A percentile compares a stretch with the other conserved stretches of the same genome.
These are phyloP conservation scores for Aspergillus aculeatus DNA, from an alignment of 2,329 filamentous ascomycete genomes.

Conservation along the genomic window DNA sequence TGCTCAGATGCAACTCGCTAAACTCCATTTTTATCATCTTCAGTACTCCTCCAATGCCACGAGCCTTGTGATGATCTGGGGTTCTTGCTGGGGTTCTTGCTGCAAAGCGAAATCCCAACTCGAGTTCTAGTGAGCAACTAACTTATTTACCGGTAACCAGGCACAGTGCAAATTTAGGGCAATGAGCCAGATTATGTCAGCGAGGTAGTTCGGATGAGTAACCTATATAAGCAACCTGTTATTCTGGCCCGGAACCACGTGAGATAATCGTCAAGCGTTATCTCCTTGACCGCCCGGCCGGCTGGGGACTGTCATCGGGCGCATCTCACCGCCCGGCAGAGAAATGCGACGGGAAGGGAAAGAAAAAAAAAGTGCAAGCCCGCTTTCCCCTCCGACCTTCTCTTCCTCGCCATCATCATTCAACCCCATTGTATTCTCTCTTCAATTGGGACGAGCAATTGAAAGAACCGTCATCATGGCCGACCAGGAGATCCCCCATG, in stretches of 20 bases:
- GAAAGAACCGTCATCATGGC: slow-evolving; percentile 15
- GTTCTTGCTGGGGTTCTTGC: not conserved
- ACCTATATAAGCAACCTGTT: not conserved
- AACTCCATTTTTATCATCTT: not conserved
- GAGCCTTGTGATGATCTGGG: not conserved
- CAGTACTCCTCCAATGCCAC: not conserved
- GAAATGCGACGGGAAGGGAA: not conserved
- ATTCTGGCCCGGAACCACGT: not conserved
- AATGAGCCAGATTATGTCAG: too few relatives aligned
- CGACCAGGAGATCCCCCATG: slow-evolving; percentile 22
- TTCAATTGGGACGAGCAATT: slow-evolving; percentile 1
- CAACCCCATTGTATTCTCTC: not conserved
- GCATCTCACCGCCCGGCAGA: slow-evolving; percentile 5
- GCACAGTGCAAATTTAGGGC: too few relatives aligned
- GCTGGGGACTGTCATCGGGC: not conserved
- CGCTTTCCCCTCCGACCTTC: not conserved
- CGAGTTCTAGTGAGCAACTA: not conserved
- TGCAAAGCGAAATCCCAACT: not conserved
- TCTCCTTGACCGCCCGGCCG: not conserved
- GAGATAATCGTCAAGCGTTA: not conserved
- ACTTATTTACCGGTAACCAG: too few relatives aligned
- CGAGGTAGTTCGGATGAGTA: too few relatives aligned
- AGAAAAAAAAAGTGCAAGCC: not conserved
- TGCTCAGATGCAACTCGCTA: not conserved
- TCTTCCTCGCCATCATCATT: not conserved